Evolutionary conservation across 345 rosid species (phyloP).

Genomic region (Lepidium africanum): DNA sequence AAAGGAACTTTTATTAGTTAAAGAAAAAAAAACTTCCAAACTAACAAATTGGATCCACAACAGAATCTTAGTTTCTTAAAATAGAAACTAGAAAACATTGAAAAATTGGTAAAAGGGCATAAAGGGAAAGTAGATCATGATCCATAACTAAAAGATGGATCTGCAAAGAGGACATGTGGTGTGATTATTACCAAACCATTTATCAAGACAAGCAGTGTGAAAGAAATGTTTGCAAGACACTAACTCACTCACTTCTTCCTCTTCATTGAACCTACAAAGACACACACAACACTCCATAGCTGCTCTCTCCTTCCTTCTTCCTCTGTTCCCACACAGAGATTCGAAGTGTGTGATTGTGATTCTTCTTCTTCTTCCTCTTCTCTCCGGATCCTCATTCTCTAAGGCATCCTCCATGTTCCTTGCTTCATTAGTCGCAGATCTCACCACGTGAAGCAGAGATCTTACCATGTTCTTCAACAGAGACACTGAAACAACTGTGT

Average conservation of each 20-base stretch:
- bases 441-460: slow-evolving; percentile 31
- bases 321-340: slow-evolving; percentile 13
- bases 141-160: slow-evolving; percentile 25
- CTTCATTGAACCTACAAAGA: slow-evolving; percentile 55
- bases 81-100: not conserved
- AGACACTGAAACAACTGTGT: slow-evolving; percentile 47
- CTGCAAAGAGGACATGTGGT: slow-evolving; percentile 77
- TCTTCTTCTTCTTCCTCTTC: slow-evolving; percentile 36
- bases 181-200: slow-evolving; percentile 59
- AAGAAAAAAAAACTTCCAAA: not conserved
- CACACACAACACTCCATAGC: slow-evolving; percentile 53
- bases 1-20: not conserved
- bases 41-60: not conserved
- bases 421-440: not conserved
- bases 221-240: slow-evolving; percentile 75
- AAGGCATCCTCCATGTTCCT: slow-evolving; percentile 7
- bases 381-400: slow-evolving; percentile 8
- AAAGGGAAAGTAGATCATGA: not conserved
- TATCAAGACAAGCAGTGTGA: slow-evolving; percentile 63
- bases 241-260: slow-evolving; percentile 75
- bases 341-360: slow-evolving; percentile 43
- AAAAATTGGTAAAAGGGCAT: not conserved
- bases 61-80: not conserved
- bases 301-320: not conserved
- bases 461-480: slow-evolving; percentile 41